Evolutionary conservation across 371 early-diverging fungal species (phyloP), one percentile per base, ranked within the genome.

Genomic region (Haplosporangium sp.): DNA sequence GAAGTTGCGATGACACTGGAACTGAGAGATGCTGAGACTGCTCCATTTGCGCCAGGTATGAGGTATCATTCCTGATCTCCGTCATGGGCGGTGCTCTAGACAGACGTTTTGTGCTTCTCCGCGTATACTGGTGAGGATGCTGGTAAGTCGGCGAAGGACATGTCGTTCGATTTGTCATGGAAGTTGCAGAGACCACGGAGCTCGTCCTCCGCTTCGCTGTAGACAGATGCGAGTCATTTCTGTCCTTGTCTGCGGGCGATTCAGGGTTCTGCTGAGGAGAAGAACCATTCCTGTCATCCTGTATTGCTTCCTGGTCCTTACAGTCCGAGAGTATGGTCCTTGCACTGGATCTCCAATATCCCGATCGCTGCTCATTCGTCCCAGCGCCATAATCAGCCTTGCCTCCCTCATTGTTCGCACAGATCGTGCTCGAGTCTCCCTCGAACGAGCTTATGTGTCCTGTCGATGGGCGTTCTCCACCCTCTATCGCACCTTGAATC

Each of bases 101-200:
- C 8, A 40, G 52, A 14, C 56, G 57, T 2, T 52, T 36, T 3
- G 23, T 23, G 55, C 50, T 64, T 12, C 51, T 58, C 46, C 52
- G 29, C n/a, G 56, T 51, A 13, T 54, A 21, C 5, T 50, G 59
- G 6, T 56, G 29, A 41, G 41, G 61, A 61, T 21, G 53, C 38
- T 76, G 76, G 20, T 60, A 70, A 12, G 76, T 36, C 14, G 55
- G 62, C 18, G 76, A 69, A 0, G 76, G 76, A 5, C 43, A 48
- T 0, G 67, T 45, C n/a, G 66, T 69, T 4, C 20, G 42, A 12
- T 67, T 67, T 6, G 60, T 18, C 7, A 45, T 48, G 6, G 69
- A 62, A 29, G 41, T 12, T 57, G 65, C 43, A 1, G 73, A 66
- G 4, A 56, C 41, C 9, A 61, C 46, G 23, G 73, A 72, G 73